Conservation (phyloP, 2,329 filamentous ascomycete species). For the Fusarium hostae region DNA sequence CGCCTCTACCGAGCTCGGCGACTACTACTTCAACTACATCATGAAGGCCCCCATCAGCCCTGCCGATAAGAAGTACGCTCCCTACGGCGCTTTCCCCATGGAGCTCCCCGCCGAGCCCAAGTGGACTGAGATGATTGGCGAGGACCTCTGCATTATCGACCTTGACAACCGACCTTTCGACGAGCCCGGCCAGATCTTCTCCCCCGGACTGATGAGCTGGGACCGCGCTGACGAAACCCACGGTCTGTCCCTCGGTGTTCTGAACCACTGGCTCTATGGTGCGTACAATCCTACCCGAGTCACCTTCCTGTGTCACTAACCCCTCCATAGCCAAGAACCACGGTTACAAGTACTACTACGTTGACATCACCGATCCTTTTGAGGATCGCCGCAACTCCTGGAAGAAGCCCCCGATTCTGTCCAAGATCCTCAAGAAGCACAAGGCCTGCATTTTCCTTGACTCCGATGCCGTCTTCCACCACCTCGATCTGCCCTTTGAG, state of each 20-base stretch:
- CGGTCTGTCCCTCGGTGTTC: constrained; percentile 54
- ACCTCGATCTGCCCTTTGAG: constrained; percentile 57
- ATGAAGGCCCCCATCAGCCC: constrained; percentile 45
- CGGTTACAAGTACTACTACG: constrained; percentile 60
- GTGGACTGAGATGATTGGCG: constrained; percentile 51
- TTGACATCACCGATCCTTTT: constrained; percentile 51
- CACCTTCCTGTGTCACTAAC: constrained; percentile 30
- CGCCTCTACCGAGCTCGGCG: constrained; percentile 42
- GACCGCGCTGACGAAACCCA: constrained; percentile 47
- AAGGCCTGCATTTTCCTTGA: constrained; percentile 58
- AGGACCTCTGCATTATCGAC: constrained; percentile 58
- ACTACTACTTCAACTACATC: constrained; percentile 49
- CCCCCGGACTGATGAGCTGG: constrained; percentile 51
- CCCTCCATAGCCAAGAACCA: constrained; percentile 54
- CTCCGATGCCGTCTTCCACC: constrained; percentile 57
- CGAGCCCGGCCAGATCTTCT: constrained; percentile 51
- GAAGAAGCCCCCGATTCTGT: constrained; percentile 58
- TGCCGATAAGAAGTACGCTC: constrained; percentile 42
- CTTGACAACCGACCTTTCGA: constrained; percentile 56
- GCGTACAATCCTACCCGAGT: background rate
- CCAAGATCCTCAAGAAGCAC: constrained; percentile 56
- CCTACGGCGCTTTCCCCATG: constrained; percentile 49
- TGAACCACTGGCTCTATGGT: constrained; percentile 60
- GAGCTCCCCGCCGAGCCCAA: constrained; percentile 44
- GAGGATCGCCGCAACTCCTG: constrained; percentile 57